These are phyloP conservation scores for Pulveroboletus ravenelii DNA, from an alignment of 768 basidiomycete species.

Conservation along the genomic window DNA sequence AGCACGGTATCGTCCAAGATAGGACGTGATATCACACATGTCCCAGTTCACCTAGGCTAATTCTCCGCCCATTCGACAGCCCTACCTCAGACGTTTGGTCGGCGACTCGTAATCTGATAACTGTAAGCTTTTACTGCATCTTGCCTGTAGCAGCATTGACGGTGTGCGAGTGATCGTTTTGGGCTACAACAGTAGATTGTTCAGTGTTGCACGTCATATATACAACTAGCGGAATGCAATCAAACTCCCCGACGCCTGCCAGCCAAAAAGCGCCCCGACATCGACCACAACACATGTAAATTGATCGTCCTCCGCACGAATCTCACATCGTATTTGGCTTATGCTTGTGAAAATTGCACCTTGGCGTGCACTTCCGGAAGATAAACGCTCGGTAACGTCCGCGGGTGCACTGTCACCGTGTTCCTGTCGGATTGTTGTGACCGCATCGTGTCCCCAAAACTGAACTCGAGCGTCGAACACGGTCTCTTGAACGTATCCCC, in stretches of 20 bases:
- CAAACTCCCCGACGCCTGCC: too few species aligned
- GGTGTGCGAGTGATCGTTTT: conserved; percentile 30
- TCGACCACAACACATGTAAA: background rate
- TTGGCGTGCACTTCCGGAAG: background rate
- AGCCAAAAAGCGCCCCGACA: background rate
- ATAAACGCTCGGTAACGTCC: background rate
- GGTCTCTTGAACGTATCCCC: background rate
- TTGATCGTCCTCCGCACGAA: background rate
- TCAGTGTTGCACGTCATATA: background rate
- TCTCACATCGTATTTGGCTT: background rate
- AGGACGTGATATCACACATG: conserved; percentile 20
- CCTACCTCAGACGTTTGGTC: background rate
- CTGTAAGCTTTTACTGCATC: conserved; percentile 32
- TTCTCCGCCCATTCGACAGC: conserved; percentile 29
- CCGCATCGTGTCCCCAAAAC: background rate
- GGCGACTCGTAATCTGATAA: conserved; percentile 5
- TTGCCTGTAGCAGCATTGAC: conserved; percentile 33
- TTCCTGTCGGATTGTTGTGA: background rate
- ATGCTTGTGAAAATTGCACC: background rate
- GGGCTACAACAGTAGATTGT: too few species aligned
- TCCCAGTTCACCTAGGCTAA: conserved; percentile 43
- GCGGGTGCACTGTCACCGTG: background rate
- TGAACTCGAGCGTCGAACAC: conserved; percentile 10
- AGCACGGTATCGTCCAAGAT: background rate
- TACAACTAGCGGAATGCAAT: too few species aligned